phyloP scores from a whole-genome alignment of 2,329 filamentous ascomycete species.

The Fusarium tricinctum region DNA sequence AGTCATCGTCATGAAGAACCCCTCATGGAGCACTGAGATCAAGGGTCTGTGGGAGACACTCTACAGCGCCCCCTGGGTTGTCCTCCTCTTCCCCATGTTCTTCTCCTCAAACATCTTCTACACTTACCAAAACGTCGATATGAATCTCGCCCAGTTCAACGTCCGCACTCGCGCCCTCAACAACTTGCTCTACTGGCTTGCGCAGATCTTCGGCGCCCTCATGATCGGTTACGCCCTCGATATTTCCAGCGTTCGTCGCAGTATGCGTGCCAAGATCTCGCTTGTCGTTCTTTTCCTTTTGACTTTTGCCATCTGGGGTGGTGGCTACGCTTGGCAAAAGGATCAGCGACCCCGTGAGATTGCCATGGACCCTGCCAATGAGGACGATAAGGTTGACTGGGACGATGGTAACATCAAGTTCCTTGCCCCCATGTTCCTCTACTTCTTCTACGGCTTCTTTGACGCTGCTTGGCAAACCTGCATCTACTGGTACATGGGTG shows the following conservation, averaged over 20 bases:
- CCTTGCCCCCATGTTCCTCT: constrained; percentile 75
- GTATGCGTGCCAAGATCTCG: constrained; percentile 61
- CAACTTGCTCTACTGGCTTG: constrained; percentile 68
- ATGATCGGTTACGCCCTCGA: constrained; percentile 63
- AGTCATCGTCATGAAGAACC: constrained; percentile 54
- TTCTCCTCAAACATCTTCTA: constrained; percentile 70
- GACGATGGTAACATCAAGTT: constrained; percentile 61
- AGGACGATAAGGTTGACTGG: constrained; percentile 59
- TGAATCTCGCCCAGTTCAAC: constrained; percentile 69
- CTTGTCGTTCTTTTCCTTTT: constrained; percentile 62
- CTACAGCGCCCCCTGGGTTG: constrained; percentile 50
- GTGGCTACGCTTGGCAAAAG: constrained; percentile 75
- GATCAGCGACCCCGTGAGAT: constrained; percentile 62
- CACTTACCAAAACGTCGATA: constrained; percentile 68
- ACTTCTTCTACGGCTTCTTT: constrained; percentile 78
- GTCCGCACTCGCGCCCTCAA: constrained; percentile 69
- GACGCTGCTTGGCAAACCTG: constrained; percentile 74
- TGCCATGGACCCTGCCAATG: constrained; percentile 57
- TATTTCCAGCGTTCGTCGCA: constrained; percentile 58
- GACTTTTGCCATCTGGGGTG: constrained; percentile 69
- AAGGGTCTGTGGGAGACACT: constrained; percentile 61
- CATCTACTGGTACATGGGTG: constrained; percentile 78
- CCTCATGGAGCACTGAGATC: constrained; percentile 53
- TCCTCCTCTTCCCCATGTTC: constrained; percentile 65
- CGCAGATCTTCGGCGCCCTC: constrained; percentile 68